A percentile compares a stretch with the other conserved stretches of the same genome.
Conservation (phyloP, 163 green algal genomes). For the Scenedesmus sp. region DNA sequence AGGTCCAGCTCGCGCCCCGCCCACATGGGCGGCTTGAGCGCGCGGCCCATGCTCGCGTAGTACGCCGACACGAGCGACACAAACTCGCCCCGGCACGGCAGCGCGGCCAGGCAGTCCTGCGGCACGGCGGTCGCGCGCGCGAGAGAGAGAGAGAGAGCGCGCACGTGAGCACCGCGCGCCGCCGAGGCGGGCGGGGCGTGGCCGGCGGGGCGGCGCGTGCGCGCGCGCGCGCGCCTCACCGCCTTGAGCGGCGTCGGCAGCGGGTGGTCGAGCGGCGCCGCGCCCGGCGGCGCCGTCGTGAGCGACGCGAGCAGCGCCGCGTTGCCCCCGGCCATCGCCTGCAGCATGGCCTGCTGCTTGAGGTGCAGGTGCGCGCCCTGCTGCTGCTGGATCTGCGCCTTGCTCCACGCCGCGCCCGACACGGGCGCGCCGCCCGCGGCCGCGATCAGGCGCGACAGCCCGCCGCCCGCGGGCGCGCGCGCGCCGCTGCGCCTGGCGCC, state of each 20-base stretch:
- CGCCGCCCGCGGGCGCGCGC: neutral
- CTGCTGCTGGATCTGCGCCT: slow-evolving; percentile 31
- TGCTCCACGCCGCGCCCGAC: neutral
- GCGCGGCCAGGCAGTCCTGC: slow-evolving; percentile 19
- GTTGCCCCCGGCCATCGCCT: slow-evolving; percentile 14
- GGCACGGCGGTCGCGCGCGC: no score
- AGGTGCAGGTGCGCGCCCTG: slow-evolving; percentile 10
- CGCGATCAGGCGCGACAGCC: no score
- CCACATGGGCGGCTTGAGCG: neutral
- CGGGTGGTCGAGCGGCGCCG: slow-evolving; percentile 14
- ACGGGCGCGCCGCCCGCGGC: neutral
- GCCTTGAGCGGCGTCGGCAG: slow-evolving; percentile 14
- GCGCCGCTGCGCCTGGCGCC: neutral
- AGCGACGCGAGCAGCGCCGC: slow-evolving; percentile 1
- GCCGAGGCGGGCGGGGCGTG: no score
- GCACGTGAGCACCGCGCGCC: no score
- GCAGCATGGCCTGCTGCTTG: slow-evolving; percentile 36
- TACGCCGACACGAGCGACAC: slow-evolving; percentile 13
- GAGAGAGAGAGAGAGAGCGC: no score
- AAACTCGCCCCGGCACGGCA: slow-evolving; percentile 12
- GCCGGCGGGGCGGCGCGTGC: no score
- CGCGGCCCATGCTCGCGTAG: neutral
- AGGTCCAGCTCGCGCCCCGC: slow-evolving; percentile 26
- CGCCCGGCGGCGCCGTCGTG: neutral
- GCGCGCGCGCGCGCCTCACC: slow-evolving; percentile 14